Base-by-base conservation (phyloP, 371 early-diverging fungal species). In the Rhizopus stolonifer region DNA sequence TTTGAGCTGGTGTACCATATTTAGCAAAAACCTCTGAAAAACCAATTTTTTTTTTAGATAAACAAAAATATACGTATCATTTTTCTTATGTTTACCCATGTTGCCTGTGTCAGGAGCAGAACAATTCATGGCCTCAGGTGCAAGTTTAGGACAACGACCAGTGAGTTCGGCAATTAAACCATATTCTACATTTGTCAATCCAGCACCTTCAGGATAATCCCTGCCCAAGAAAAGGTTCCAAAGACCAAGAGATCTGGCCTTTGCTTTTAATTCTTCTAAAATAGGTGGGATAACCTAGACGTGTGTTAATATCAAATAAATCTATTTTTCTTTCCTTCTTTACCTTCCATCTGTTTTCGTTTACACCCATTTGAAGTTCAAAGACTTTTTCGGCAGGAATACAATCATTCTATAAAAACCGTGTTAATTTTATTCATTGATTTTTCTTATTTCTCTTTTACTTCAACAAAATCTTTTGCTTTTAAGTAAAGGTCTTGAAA, bases 41-140 rank as follows among this genome's bases (percentile, higher is more conserved):
- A 13, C 15, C 33, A 22, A 14, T 18, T 2, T n/a, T n/a, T n/a
- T n/a, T n/a, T n/a, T n/a, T n/a, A n/a, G n/a, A n/a, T n/a, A n/a
- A n/a, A n/a, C n/a, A n/a, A n/a, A n/a, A 5, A 11, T 38, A 15
- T n/a, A 38, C 17, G 14, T 15, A 1, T 38, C 38, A 1, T 1
- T 38, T 2, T 38, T 15, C 21, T 19, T 18, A 2, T 42, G 18
- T 34, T 53, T 54, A 63, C 64, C 64, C 96, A 98, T 98, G 81
- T 98, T 98, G 48, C 98, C 98, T 4, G 96, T 96, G 61, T 98
- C 98, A 7, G 96, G 96, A n/a, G 96, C 95, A 32, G 86, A 80
- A 75, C 93, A 94, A 85, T 97, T 96, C 79, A 85, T 70, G 39
- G 85, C 86, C 75, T 95, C 94, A 39, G 94, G 91, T 7, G 93